phyloP scores from a whole-genome alignment of 192 early-diverging fungal genomes.

The Spizellomyces punctatus region DNA sequence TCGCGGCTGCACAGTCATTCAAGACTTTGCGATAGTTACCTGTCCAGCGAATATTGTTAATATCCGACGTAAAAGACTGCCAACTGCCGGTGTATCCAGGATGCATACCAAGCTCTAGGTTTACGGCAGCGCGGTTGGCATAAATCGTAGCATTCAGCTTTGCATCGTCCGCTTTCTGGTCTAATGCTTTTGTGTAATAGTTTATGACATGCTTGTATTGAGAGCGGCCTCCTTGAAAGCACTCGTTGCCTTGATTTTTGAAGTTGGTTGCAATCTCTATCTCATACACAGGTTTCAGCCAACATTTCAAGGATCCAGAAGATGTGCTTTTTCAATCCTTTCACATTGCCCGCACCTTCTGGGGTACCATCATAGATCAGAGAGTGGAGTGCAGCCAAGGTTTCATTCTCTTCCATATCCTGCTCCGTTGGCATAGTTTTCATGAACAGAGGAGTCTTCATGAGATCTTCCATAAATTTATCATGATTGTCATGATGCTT shows the following conservation, averaged over 20 bases:
- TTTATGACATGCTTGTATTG: conserved; percentile 75
- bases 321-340: not conserved
- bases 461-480: conserved; percentile 32
- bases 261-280: conserved; percentile 87
- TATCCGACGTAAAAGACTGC: not conserved
- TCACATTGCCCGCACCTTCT: conserved; percentile 60
- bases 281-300: not conserved
- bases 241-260: conserved; percentile 95
- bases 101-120: conserved; percentile 76
- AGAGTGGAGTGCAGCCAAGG: conserved; percentile 79
- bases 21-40: conserved; percentile 87
- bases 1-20: conserved; percentile 84
- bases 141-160: conserved; percentile 79
- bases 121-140: conserved; percentile 89
- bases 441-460: conserved; percentile 94
- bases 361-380: conserved; percentile 92
- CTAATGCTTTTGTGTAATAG: conserved; percentile 88
- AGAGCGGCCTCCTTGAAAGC: conserved; percentile 70
- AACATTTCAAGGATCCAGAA: not conserved
- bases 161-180: conserved; percentile 65
- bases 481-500: not conserved
- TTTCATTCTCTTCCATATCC: conserved; percentile 70
- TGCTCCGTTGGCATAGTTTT: conserved; percentile 67
- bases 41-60: conserved; percentile 17
- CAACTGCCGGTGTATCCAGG: not conserved